Conservation (phyloP, 345 rosid species). For the Boechera stricta region DNA sequence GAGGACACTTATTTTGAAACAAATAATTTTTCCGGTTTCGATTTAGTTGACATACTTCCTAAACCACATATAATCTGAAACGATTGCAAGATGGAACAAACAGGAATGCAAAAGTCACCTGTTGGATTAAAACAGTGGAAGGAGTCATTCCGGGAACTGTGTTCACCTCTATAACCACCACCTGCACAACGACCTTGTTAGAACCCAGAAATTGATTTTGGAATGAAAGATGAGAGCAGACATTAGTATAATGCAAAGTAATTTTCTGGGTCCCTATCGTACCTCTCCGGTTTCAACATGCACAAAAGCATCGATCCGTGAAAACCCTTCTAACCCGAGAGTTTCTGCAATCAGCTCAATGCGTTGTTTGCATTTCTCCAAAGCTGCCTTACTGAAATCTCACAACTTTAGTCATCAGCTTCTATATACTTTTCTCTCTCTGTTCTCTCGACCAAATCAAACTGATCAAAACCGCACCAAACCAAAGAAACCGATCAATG, state of each 20-base stretch:
- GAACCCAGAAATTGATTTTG: constrained; percentile 16
- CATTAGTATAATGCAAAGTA: constrained; percentile 4
- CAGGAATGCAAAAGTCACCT: constrained; percentile 53
- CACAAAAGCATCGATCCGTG: constrained; percentile 91
- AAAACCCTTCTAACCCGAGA: constrained; percentile 80
- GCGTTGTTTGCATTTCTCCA: constrained; percentile 69
- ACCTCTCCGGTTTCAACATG: constrained; percentile 95
- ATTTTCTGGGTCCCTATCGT: constrained; percentile 21
- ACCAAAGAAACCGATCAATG: not conserved
- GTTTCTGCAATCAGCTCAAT: constrained; percentile 83
- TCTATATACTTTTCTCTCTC: not conserved
- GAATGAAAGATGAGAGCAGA: not conserved
- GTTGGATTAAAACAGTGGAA: constrained; percentile 91
- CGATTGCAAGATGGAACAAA: not conserved
- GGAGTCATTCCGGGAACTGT: constrained; percentile 99
- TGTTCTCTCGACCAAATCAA: not conserved
- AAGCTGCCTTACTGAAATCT: constrained; percentile 61
- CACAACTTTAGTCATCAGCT: constrained; percentile 19
- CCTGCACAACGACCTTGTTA: constrained; percentile 50
- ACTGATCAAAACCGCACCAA: constrained; percentile 6
- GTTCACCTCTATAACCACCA: constrained; percentile 86
- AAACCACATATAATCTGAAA: constrained; percentile 5
- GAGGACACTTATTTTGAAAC: not conserved
- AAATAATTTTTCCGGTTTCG: not conserved
- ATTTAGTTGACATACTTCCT: constrained; percentile 8